Base-by-base conservation (phyloP, 176 grass and related monocot species). In the Miscanthus lutarioriparius region DNA sequence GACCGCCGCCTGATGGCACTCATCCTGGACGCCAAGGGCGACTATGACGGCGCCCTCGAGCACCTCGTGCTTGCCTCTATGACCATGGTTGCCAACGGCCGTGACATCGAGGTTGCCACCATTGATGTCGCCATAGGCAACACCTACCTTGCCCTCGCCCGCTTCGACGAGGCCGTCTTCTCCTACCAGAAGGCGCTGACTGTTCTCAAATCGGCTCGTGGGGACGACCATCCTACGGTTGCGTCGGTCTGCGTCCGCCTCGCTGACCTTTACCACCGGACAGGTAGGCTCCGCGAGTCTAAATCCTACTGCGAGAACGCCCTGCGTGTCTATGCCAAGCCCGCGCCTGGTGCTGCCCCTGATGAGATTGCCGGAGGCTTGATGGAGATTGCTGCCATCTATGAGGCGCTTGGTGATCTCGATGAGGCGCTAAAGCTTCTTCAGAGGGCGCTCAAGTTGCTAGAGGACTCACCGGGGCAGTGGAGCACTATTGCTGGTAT, bases 61-160 rank as follows among this genome's bases (percentile, higher is more conserved):
- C 97, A 99, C 84, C 93, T 99, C 51, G 97, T 99, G 78, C 91
- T 99, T 11, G 93, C 97, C 10, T 99, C 97, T 25, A 96, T 99
- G 97, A 91, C 93, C 23, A 96, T 95, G 75, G 90, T 96, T 6
- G 87, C 93, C 71, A 89, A 99, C 17, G 93, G 93, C 2, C 93
- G 92, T 23, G 97, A 99, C 22, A 64, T 88, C 0, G 97, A 99
- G 65, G 97, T 95, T 4, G 97, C 97, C 7, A 89, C 93, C 0
- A 95, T 96, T 1, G 97, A 99, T 26, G 76, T 99, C 3, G 75
- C 90, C 4, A 96, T 99, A 70, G 97, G 97, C 51, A 91, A 92
- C 88, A 92, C 93, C 15, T 96, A 99, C 40, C 90, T 99, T 1
- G 84, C 93, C n/a, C 91, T 99, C 0, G 97, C 84, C 17, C 93